Evolutionary conservation across 148 eudicot genomes (phyloP), one percentile per base, ranked within the genome.

Genomic region (Simmondsia chinensis): DNA sequence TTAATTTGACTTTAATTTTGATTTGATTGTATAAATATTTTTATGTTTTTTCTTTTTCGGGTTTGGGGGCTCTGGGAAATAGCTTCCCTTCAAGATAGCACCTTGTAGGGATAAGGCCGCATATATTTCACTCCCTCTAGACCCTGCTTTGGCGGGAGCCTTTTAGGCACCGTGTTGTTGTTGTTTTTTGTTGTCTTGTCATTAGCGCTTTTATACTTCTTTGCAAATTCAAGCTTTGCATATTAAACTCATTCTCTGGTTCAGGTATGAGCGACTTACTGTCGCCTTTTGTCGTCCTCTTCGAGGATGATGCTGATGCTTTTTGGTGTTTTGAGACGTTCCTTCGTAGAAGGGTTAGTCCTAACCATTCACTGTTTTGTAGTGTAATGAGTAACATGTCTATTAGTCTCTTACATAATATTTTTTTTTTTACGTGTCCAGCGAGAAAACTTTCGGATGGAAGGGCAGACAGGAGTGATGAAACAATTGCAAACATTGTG

Each of bases 291-390:
- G 74, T 89, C 11, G 94, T 89, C 47, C 93, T 89, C 49, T 89
- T 89, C 46, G 97, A 89, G 71, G 85, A 89, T 65, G 68, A 89
- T 57, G 97, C 97, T 59, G 97, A 89, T 76, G 97, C 97, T 42
- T 89, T 89, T 68, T 89, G 97, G 97, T 81, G 97, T 72, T 89
- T 89, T 65, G 97, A 89, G 72, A 89, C 79, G 94, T 93, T 89
- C 71, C 58, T 89, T 50, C 77, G 95, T 51, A 80, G 97, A 81
- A 79, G 78, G 87, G 97, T 89, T 64, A 37, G 39, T 43, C 32
- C 28, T 30, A 14, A 40, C 5, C 46, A 20, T 46, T 37, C 21
- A 25, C 26, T 25, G 20, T 47, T 23, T 42, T 48, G 38, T 54
- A 14, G 27, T 14, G 43, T n/a, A 18, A 7, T 20, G 13, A 27